These are phyloP conservation scores for Camellia sinensis DNA, from an alignment of 148 eudicot species.

Conservation along the genomic window DNA sequence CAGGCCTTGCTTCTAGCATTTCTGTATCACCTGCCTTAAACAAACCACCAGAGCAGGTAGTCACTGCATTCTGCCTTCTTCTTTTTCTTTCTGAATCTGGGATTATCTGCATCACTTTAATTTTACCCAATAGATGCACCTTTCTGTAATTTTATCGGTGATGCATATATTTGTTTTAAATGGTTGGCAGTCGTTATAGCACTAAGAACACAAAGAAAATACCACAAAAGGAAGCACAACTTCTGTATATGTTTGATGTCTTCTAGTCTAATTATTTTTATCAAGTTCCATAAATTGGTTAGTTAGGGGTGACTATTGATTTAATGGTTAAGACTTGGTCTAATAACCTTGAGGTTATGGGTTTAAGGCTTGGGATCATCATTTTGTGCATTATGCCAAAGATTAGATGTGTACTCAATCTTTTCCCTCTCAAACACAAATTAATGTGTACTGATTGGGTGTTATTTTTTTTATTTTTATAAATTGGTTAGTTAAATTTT, in stretches of 20 bases:
- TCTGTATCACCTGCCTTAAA: constrained; percentile 89
- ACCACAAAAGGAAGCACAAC: not conserved
- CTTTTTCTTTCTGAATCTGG: not conserved
- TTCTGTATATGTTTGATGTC: not conserved
- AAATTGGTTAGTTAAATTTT: not conserved
- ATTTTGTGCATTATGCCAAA: too few relatives aligned
- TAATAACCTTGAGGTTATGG: too few relatives aligned
- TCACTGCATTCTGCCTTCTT: constrained; percentile 7
- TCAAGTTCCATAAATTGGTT: not conserved
- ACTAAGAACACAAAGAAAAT: not conserved
- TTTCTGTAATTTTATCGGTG: not conserved
- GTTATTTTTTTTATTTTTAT: not conserved
- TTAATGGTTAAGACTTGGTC: too few relatives aligned
- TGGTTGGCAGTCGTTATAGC: not conserved
- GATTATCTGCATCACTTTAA: not conserved
- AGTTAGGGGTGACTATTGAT: too few relatives aligned
- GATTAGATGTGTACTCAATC: too few relatives aligned
- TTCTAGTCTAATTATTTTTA: not conserved
- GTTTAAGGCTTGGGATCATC: too few relatives aligned
- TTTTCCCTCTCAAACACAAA: too few relatives aligned
- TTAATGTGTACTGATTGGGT: too few relatives aligned
- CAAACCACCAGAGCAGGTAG: constrained; percentile 95
- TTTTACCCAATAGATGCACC: not conserved
- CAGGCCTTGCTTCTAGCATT: constrained; percentile 77
- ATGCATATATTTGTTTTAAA: not conserved